Evolutionary conservation across 1,284 basidiomycete genomes (phyloP), one percentile per base, ranked within the genome.

Genomic region (Cystobasidium slooffiae): DNA sequence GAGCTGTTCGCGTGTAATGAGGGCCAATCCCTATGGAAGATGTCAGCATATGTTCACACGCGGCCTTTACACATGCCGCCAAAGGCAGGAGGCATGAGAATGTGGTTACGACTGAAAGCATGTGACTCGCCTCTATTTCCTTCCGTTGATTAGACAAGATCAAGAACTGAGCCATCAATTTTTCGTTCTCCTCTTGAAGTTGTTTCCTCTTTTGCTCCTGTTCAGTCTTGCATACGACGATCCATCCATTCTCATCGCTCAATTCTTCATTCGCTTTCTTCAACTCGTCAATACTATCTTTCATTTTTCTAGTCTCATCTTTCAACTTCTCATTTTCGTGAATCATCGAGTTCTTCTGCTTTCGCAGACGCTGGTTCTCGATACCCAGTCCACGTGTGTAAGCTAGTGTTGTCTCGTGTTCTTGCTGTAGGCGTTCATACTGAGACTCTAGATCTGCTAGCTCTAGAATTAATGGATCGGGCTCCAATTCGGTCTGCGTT

Each of bases 91-190:
- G 55, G 12, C 7, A 22, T 39, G n/a, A 63, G 14, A 18, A n/a
- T 16, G n/a, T 55, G 18, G 53, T 31, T 55, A 9, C 24, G 58
- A 31, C 10, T 7, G 10, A 61, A 3, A 22, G 31, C n/a, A n/a
- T n/a, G n/a, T n/a, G 12, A 53, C 64, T 51, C 46, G 37, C 64
- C 64, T 66, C 64, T 18, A 66, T 47, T 47, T 66, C 64, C 39
- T 51, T 55, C 3, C 64, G 64, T 22, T 66, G 64, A 66, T 66
- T 66, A 22, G 64, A 66, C 5, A 66, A 37, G 18, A 66, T 66
- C 16, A 20, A 14, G 43, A 24, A 52, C 20, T 66, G 64, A 41
- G 14, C 22, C 6, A 20, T 31, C n/a, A 66, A 22, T 53, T 51
- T 66, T 16, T 52, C 64, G 53, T 66, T 52, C 51, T 66, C 64